Conservation (phyloP, 83 land plant genomes). For the Thuja plicata region DNA sequence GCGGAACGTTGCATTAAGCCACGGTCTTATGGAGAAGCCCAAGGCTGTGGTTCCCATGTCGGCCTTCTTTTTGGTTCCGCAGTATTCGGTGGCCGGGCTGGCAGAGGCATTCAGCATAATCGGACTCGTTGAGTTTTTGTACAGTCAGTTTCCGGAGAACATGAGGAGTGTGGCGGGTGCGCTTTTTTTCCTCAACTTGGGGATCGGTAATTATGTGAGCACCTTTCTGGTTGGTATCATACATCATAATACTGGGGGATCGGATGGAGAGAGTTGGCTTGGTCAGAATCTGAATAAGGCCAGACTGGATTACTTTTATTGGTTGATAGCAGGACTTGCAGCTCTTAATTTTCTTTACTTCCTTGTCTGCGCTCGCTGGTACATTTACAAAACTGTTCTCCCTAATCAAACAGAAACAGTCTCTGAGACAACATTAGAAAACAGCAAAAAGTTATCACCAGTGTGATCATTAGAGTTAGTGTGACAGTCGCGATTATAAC, state of each 20-base stretch:
- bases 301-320: slow-evolving; percentile 51
- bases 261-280: slow-evolving; percentile 39
- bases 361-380: slow-evolving; percentile 14
- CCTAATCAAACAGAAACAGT: neutral
- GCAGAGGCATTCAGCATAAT: slow-evolving; percentile 63
- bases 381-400: slow-evolving; percentile 16
- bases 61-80: slow-evolving; percentile 57
- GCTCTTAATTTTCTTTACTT: slow-evolving; percentile 39
- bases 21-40: neutral
- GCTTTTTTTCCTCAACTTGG: slow-evolving; percentile 42
- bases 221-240: slow-evolving; percentile 20
- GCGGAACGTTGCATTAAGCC: slow-evolving; percentile 4
- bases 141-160: slow-evolving; percentile 64
- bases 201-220: slow-evolving; percentile 58
- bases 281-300: slow-evolving; percentile 41
- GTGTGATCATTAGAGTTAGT: neutral
- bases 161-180: slow-evolving; percentile 68
- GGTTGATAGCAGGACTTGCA: slow-evolving; percentile 30
- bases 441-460: neutral
- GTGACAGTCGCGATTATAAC: no score
- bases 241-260: slow-evolving; percentile 2
- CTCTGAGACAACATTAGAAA: neutral
- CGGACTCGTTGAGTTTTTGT: slow-evolving; percentile 67
- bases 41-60: slow-evolving; percentile 16
- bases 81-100: slow-evolving; percentile 45